phyloP scores from a whole-genome alignment of 2,329 filamentous ascomycete species.

The Hypoxylon sp. region DNA sequence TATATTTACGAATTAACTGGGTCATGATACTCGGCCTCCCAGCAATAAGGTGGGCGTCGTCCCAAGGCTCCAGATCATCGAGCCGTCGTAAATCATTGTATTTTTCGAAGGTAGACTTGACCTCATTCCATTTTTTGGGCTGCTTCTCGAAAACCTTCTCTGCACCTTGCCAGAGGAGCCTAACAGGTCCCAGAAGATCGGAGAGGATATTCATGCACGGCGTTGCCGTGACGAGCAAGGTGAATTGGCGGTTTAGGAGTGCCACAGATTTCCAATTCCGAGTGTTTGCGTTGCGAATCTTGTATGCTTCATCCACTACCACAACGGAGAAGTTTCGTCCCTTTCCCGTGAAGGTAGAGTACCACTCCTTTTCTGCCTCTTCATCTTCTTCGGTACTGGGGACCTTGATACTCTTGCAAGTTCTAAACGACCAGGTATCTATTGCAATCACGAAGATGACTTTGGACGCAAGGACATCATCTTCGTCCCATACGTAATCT shows the following conservation, averaged over 20 bases:
- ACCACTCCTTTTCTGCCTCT: conserved; percentile 13
- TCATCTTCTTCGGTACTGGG: neutral
- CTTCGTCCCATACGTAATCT: conserved; percentile 48
- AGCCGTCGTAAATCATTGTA: conserved; percentile 33
- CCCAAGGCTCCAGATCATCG: conserved; percentile 2
- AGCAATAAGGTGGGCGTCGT: conserved; percentile 43
- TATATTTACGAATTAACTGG: conserved; percentile 35
- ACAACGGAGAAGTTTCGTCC: conserved; percentile 48
- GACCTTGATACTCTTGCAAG: conserved; percentile 24
- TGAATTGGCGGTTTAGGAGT: conserved; percentile 46
- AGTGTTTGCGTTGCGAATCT: conserved; percentile 46
- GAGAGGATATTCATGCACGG: conserved; percentile 48
- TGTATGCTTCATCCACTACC: conserved; percentile 51
- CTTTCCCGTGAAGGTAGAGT: conserved; percentile 40
- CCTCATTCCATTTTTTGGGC: neutral
- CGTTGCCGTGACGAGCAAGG: conserved; percentile 50
- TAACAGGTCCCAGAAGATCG: conserved; percentile 46
- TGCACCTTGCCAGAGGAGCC: conserved; percentile 45
- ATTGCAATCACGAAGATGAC: conserved; percentile 47
- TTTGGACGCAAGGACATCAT: conserved; percentile 35
- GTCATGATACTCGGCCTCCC: conserved; percentile 43
- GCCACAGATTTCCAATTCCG: conserved; percentile 46
- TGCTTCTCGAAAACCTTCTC: conserved; percentile 34
- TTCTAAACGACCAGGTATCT: conserved; percentile 47
- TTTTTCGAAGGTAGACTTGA: conserved; percentile 6